Evolutionary conservation across 495 filamentous ascomycete species (phyloP).

Genomic region (Hyphodiscus hymeniophilus): DNA sequence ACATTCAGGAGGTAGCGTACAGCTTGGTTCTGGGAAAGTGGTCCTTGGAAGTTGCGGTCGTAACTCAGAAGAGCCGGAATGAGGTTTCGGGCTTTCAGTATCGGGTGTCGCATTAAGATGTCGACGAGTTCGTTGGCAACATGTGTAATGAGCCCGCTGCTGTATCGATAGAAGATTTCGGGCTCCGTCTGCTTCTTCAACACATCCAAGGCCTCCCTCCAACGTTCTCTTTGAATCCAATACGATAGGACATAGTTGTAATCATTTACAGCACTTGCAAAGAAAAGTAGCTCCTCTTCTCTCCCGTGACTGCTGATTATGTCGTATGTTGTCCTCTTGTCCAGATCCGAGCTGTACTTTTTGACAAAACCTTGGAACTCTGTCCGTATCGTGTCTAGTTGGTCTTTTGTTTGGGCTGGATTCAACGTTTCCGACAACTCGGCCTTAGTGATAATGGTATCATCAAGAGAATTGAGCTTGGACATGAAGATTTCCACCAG

Average conservation of each 20-base stretch:
- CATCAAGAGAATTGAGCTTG: conserved; percentile 89
- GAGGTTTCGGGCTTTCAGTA: conserved; percentile 78
- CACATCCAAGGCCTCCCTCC: conserved; percentile 81
- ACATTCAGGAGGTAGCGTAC: conserved; percentile 89
- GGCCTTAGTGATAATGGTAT: conserved; percentile 84
- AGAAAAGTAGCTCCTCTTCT: conserved; percentile 85
- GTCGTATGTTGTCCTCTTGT: conserved; percentile 87
- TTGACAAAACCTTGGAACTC: conserved; percentile 86
- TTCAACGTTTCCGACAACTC: conserved; percentile 67
- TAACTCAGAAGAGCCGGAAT: conserved; percentile 93
- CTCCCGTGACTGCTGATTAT: conserved; percentile 92
- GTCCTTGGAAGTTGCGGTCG: conserved; percentile 61
- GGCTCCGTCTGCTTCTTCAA: conserved; percentile 85
- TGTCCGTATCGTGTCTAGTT: conserved; percentile 56
- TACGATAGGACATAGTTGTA: conserved; percentile 92
- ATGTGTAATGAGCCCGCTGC: conserved; percentile 91
- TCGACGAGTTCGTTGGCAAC: conserved; percentile 77
- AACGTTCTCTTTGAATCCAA: conserved; percentile 94
- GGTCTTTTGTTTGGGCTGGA: conserved; percentile 58
- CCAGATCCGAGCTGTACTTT: conserved; percentile 76
- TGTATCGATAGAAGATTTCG: conserved; percentile 91
- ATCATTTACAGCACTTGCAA: conserved; percentile 79
- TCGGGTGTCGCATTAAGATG: conserved; percentile 84
- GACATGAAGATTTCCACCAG: conserved; percentile 95
- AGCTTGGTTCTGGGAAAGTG: conserved; percentile 76